Base-by-base conservation (phyloP, 345 rosid genomes). In the Boechera divaricarpa region DNA sequence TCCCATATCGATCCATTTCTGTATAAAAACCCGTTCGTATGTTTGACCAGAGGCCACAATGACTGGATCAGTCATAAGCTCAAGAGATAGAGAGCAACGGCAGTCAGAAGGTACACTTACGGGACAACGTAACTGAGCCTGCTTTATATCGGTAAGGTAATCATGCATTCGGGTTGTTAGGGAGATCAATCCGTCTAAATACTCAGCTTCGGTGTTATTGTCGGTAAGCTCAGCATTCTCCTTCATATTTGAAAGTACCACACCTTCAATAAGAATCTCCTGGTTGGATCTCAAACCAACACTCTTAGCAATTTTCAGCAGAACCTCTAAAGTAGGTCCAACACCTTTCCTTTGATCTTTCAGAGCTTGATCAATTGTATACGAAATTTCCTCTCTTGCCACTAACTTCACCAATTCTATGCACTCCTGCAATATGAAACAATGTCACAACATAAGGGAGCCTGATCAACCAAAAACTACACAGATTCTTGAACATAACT, bases 51-150 rank as follows among this genome's bases (percentile, higher is more conserved):
- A 87, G 45, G 90, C 82, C 26, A 91, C 92, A 70, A 91, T 93
- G 64, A 96, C 98, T 39, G 98, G 99, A 88, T 93, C 97, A 35
- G 88, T 87, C 99, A 96, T 96, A 82, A 96, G 87, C 81, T 90
- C 92, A 38, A 93, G 95, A 7, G 99, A 93, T 5, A 96, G 88
- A 52, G 97, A 97, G 66, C 98, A 93, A 72, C 91, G 84, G 33
- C 89, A 96, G 73, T 96, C 99, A 39, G 90, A 41, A 61, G 98
- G 98, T 66, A 91, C 89, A 51, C 91, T 81, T 56, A 91, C 85
- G 0, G 88, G 88, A 77, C 88, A 86, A 54, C 41, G 53, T 71
- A 85, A 76, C 83, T 82, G 85, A 9, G 97, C 83, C 81, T 90
- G 97, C 83, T 90, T 89, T 31, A 82, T 81, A 26, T 73, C 63